Percentiles rank a stretch among this genome's conserved stretches.
Conservation (phyloP, 192 early-diverging fungal species). For the Neocallimastix lanati region DNA sequence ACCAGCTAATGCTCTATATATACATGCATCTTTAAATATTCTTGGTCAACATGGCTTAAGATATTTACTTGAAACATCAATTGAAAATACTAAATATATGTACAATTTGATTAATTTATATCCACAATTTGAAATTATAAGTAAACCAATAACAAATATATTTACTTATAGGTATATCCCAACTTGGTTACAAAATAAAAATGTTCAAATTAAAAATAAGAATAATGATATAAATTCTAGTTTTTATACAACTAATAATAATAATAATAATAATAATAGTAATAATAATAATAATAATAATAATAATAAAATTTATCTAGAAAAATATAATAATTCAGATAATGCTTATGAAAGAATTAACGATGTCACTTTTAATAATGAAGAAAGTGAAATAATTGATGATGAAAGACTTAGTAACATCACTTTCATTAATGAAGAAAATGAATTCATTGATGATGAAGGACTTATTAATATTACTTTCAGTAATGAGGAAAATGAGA, state of each 20-base stretch:
- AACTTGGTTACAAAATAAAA: constrained; percentile 10
- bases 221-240: not conserved
- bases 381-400: constrained; percentile 4
- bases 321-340: too few species aligned
- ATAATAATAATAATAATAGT: too few species aligned
- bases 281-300: too few species aligned
- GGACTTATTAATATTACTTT: not conserved
- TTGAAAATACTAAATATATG: constrained; percentile 25
- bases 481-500: not conserved
- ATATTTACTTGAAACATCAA: constrained; percentile 21
- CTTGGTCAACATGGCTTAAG: constrained; percentile 26
- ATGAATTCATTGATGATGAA: constrained; percentile 9
- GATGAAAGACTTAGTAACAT: too few species aligned
- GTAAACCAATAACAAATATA: constrained; percentile 24
- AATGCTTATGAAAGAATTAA: too few species aligned
- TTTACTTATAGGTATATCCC: constrained; percentile 28
- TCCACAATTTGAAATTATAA: constrained; percentile 20
- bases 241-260: too few species aligned
- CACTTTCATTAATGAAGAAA: constrained; percentile 6
- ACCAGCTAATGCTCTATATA: constrained; percentile 20
- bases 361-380: too few species aligned
- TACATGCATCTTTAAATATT: constrained; percentile 24
- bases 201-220: not conserved
- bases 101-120: constrained; percentile 10
- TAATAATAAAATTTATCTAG: too few species aligned